Evolutionary conservation across 2,329 filamentous ascomycete genomes (phyloP).

Genomic region (Stachybotrys echinatus): DNA sequence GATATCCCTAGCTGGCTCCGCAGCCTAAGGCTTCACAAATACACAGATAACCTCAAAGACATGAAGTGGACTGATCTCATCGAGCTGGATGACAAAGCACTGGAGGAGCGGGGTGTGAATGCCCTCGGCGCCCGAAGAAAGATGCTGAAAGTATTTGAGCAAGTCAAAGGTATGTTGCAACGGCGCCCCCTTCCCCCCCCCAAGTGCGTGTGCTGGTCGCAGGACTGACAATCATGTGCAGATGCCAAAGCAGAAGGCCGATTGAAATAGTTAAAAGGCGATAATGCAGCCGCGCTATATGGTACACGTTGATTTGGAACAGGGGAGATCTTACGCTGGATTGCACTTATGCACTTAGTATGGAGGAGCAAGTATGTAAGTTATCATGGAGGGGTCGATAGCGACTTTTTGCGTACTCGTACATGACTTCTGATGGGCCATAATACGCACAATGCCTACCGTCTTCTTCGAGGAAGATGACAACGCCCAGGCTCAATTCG

Average conservation of each 20-base stretch:
- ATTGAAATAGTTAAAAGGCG: conserved; percentile 38
- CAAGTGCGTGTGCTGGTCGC: not conserved
- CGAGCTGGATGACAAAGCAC: conserved; percentile 84
- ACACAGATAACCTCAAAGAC: conserved; percentile 96
- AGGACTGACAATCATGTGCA: conserved; percentile 18
- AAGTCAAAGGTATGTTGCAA: conserved; percentile 65
- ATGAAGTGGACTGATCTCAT: conserved; percentile 93
- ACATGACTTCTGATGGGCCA: not conserved
- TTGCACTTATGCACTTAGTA: not conserved
- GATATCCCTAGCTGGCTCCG: conserved; percentile 96
- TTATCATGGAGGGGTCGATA: not conserved
- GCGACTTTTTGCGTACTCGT: not conserved
- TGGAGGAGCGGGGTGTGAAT: conserved; percentile 91
- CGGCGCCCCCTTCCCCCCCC: not conserved
- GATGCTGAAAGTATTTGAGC: conserved; percentile 99
- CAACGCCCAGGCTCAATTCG: no score
- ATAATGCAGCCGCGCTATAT: no score
- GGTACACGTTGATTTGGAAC: no score
- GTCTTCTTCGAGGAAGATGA: no score
- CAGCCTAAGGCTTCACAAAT: conserved; percentile 93
- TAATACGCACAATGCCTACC: no score
- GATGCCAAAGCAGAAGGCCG: conserved; percentile 73
- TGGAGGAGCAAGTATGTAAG: not conserved
- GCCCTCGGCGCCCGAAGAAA: conserved; percentile 91
- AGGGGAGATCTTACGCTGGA: no score